A percentile compares a stretch with the other conserved stretches of the same genome.
These are phyloP conservation scores for Candida sp. DNA, from an alignment of 1,139 yeast species.

Conservation along the genomic window DNA sequence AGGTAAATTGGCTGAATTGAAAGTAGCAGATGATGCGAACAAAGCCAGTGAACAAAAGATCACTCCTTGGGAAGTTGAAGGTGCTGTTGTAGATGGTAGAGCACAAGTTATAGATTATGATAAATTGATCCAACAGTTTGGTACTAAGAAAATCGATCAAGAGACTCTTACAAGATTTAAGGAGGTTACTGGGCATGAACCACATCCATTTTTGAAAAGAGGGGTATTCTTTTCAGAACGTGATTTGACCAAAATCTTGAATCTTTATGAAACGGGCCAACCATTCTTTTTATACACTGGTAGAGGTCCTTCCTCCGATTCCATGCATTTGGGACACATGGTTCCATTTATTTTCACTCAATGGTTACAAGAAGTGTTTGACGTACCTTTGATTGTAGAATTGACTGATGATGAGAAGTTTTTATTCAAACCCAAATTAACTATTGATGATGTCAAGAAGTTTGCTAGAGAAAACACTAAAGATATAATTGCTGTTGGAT, in stretches of 20 bases:
- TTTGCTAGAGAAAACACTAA: conserved; percentile 82
- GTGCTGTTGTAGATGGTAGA: conserved; percentile 94
- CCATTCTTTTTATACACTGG: conserved; percentile 97
- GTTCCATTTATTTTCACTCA: conserved; percentile 93
- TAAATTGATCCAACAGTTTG: conserved; percentile 81
- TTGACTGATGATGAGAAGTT: conserved; percentile 98
- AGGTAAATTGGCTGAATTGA: conserved; percentile 23
- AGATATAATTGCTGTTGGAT: conserved; percentile 94
- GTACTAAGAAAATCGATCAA: conserved; percentile 69
- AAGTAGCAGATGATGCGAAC: conserved; percentile 10
- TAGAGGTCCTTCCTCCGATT: conserved; percentile 94
- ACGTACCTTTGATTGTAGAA: conserved; percentile 93
- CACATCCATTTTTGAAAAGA: conserved; percentile 89
- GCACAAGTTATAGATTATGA: conserved; percentile 89
- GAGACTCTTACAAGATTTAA: conserved; percentile 78
- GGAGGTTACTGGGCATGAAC: conserved; percentile 80
- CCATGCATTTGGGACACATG: conserved; percentile 98
- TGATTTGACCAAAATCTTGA: conserved; percentile 77
- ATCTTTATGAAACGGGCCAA: conserved; percentile 89
- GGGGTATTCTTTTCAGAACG: conserved; percentile 95
- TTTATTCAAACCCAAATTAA: conserved; percentile 85
- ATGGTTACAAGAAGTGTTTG: conserved; percentile 98
- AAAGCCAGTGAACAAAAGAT: conserved; percentile 59
- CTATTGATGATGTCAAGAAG: conserved; percentile 81
- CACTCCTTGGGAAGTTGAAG: conserved; percentile 99